Evolutionary conservation across 257 asterid genomes (phyloP), one percentile per base, ranked within the genome.

Genomic region (Salvia miltiorrhiza): DNA sequence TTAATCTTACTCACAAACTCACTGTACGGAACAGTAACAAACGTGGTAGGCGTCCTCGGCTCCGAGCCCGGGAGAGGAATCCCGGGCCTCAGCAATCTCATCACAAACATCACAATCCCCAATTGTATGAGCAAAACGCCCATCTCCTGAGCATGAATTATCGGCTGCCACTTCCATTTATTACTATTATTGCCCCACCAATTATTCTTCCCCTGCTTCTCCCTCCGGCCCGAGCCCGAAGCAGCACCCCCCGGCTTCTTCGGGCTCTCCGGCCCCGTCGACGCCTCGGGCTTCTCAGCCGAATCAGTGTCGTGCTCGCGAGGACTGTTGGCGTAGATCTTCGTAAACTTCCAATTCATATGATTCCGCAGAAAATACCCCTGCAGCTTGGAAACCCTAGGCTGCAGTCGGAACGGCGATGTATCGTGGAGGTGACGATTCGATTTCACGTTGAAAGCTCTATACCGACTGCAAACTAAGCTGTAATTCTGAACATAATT

Each of bases 51-150:
- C 28, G 86, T 62, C 69, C 90, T 75, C 0, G 92, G 97, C 71
- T 94, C 96, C 23, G 97, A 83, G 37, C 97, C 99, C 0, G 99
- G 99, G 8, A 91, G 78, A 3, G 96, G 88, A 76, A 94, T 82
- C 73, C 97, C 99, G 0, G 97, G 99, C 48, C 96, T 77, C 13
- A 91, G 81, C 86, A 91, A 61, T 76, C 96, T 85, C 97, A 91
- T 91, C 9, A 91, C 95, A 72, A 92, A 87, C 88, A 94, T 89
- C 72, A 86, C 96, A 60, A 94, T 83, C 77, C 97, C 96, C 32
- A 91, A 86, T 70, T 91, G 98, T 73, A 94, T 73, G 35, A 94
- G 81, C 85, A 93, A 75, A 76, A 89, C 88, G 41, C 96, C 96
- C 65, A 94, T 79, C 77, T 94, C 98, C 45, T 86, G 98, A 10